These are phyloP conservation scores for Diaporthe destruens DNA, from an alignment of 2,329 filamentous ascomycete species.

Conservation along the genomic window DNA sequence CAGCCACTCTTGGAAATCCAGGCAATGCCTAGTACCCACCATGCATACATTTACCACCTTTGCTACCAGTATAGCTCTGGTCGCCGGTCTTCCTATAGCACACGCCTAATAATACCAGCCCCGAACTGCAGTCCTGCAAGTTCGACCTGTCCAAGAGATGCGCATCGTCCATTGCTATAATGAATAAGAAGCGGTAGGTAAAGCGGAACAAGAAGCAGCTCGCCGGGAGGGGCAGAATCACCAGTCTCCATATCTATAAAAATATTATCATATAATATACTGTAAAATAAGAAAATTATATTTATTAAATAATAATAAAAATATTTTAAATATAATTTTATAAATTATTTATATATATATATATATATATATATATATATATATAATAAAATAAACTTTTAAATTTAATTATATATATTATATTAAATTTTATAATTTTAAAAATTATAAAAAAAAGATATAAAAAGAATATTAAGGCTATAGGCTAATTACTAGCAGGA, in stretches of 20 bases:
- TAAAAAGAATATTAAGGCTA: too few relatives aligned
- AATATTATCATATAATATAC: too few relatives aligned
- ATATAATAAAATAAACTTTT: too few relatives aligned
- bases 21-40: neutral
- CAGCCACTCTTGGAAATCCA: conserved; percentile 11
- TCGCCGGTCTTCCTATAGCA: conserved; percentile 38
- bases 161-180: conserved; percentile 42
- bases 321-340: too few relatives aligned
- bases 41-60: conserved; percentile 8
- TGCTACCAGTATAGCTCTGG: conserved; percentile 27
- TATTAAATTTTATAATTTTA: too few relatives aligned
- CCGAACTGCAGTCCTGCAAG: conserved; percentile 43
- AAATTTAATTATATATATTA: too few relatives aligned
- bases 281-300: too few relatives aligned
- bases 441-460: too few relatives aligned
- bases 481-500: too few relatives aligned
- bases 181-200: conserved; percentile 44
- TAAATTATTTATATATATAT: too few relatives aligned
- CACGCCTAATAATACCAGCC: conserved; percentile 42
- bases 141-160: conserved; percentile 45
- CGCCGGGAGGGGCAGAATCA: conserved; percentile 40
- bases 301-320: too few relatives aligned
- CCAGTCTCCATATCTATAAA: conserved; percentile 42
- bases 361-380: too few relatives aligned
- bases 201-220: conserved; percentile 43